Evolutionary conservation across 2,329 filamentous ascomycete species (phyloP), one percentile per base, ranked within the genome.

Genomic region (Pseudogymnoascus sp.): DNA sequence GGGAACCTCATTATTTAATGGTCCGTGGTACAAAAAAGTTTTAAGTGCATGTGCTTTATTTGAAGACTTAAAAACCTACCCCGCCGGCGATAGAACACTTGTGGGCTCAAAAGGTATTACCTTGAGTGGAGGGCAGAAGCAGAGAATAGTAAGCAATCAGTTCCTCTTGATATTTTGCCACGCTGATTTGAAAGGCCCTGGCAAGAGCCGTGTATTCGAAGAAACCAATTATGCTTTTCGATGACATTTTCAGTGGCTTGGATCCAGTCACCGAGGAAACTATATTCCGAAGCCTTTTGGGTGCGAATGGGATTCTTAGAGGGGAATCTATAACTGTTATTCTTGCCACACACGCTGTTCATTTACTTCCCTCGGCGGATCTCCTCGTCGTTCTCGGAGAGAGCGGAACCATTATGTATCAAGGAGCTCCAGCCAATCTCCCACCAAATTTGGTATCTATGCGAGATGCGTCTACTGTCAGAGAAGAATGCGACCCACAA

Each of bases 281-380:
- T 6, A 59, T 65, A 8, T 67, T 63, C 17, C 59, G 50, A 10
- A 40, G 59, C 17, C 58, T 68, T 3, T 64, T 64, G 47, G 61
- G 63, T 29, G 13, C 13, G 5, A 62, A 60, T 7, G 41, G 26
- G 4, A 33, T 69, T 2, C 50, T 63, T 37, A 44, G 39, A 24
- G 64, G 10, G 47, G 69, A 67, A 61, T 65, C 66, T 0, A 70
- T 71, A 1, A 75, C 75, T 0, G 66, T 73, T 0, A 26, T 78
- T 2, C 66, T 77, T 4, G 70, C 72, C 4, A 75, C 73, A 24
- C 60, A 64, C 29, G 31, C 62, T 11, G 44, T 54, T 29, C 47
- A 54, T 54, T 33, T 54, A 13, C 26, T 54, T 6, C 47, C 47
- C 3, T 17, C 47, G 7, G 13, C 62, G 5, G 63, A 64, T 47